These are phyloP conservation scores for Malus asiatica DNA, from an alignment of 306 rosid species.

Conservation along the genomic window DNA sequence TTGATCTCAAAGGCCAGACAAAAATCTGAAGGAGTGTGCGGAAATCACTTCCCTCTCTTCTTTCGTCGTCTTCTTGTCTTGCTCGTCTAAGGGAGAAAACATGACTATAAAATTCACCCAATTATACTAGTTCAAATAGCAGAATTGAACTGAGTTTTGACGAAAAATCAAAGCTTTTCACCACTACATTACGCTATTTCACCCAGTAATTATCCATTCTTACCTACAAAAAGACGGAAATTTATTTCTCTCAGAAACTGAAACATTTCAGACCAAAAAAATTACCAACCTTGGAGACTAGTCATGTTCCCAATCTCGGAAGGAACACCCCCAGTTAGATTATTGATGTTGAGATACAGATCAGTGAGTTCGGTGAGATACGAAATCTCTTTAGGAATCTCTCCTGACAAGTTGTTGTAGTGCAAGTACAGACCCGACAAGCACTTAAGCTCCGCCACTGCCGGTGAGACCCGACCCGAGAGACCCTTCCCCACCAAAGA, in stretches of 20 bases:
- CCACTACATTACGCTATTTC: background rate
- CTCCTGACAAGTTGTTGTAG: conserved; percentile 71
- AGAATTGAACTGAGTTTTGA: background rate
- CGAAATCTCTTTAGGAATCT: conserved; percentile 69
- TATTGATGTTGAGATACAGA: conserved; percentile 80
- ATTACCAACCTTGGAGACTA: conserved; percentile 70
- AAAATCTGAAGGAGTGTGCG: too few relatives aligned
- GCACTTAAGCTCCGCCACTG: conserved; percentile 64
- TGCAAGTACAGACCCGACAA: conserved; percentile 81
- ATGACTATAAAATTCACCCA: background rate
- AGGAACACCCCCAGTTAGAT: conserved; percentile 68
- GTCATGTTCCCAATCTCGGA: conserved; percentile 51
- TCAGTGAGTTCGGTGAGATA: conserved; percentile 63
- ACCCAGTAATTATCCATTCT: background rate
- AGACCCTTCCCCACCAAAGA: conserved; percentile 88
- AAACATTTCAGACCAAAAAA: background rate
- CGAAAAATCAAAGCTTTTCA: background rate
- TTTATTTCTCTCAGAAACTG: background rate
- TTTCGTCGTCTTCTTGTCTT: background rate
- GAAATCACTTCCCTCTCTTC: too few relatives aligned
- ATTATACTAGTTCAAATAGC: background rate
- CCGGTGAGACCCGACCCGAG: conserved; percentile 67
- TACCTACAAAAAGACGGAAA: background rate
- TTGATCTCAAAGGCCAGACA: too few relatives aligned
- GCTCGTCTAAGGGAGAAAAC: background rate